These are phyloP conservation scores for Silene uniflora DNA, from an alignment of 148 eudicot genomes.

Conservation along the genomic window DNA sequence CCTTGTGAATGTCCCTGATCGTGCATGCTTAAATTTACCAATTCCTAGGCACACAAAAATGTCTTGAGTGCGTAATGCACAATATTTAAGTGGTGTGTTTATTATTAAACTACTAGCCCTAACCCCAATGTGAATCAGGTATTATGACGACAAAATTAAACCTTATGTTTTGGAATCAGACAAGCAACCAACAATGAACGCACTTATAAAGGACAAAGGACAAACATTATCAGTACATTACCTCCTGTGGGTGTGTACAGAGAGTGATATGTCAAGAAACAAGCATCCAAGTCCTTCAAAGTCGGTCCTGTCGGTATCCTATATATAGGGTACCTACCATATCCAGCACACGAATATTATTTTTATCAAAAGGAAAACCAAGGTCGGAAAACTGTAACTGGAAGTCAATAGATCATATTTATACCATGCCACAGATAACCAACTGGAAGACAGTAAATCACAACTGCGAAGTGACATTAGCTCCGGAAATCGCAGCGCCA, in stretches of 20 bases:
- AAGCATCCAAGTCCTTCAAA: constrained; percentile 79
- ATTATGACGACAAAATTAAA: background rate
- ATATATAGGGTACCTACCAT: constrained; percentile 86
- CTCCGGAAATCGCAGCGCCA: constrained; percentile 56
- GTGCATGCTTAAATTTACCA: no score
- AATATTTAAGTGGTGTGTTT: no score
- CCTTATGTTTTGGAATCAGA: background rate
- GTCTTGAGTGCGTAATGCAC: no score
- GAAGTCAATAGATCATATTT: background rate
- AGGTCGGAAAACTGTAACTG: background rate
- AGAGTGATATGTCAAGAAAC: constrained; percentile 81
- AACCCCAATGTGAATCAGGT: background rate
- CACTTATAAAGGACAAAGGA: background rate
- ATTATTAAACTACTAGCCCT: background rate
- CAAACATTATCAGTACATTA: constrained; percentile 11
- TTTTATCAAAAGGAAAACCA: background rate
- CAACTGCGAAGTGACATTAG: constrained; percentile 70
- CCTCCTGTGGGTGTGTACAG: constrained; percentile 66
- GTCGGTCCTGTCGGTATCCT: constrained; percentile 86
- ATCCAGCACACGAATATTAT: background rate
- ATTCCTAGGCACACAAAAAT: no score
- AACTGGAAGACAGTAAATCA: constrained; percentile 65
- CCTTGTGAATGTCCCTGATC: no score
- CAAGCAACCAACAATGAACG: background rate
- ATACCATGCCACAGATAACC: constrained; percentile 97